Evolutionary conservation across 2,329 filamentous ascomycete species (phyloP).

Genomic region (Calonectria pteridis): DNA sequence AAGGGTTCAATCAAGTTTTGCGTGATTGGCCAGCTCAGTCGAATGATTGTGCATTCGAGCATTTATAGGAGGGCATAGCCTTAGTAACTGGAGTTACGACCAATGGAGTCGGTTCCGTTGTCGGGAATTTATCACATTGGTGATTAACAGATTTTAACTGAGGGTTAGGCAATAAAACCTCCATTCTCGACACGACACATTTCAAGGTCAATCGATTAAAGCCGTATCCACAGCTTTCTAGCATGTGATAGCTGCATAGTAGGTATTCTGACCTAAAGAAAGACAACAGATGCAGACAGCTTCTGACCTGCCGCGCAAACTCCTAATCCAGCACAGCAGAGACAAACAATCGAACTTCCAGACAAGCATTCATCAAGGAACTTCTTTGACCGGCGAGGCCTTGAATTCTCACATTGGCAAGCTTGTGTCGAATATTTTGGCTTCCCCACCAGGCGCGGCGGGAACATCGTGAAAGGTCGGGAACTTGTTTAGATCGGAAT

Average conservation of each 20-base stretch:
- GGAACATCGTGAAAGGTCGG: neutral
- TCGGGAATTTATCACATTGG: too few species aligned
- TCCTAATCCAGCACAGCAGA: too few species aligned
- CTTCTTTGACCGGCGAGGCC: neutral
- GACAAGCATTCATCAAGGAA: neutral
- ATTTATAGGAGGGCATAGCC: neutral
- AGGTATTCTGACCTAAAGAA: neutral
- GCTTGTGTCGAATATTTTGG: too few species aligned
- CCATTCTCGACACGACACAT: neutral
- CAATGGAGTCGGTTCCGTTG: neutral
- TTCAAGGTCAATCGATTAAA: neutral
- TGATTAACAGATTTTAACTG: too few species aligned
- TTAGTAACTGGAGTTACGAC: neutral
- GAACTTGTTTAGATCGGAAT: neutral
- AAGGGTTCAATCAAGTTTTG: neutral
- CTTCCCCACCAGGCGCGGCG: neutral
- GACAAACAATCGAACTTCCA: neutral
- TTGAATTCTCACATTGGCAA: neutral
- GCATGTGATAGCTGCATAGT: too few species aligned
- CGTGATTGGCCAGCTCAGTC: neutral
- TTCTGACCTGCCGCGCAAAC: neutral
- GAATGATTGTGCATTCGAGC: neutral
- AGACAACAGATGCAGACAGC: neutral
- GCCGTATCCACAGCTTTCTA: neutral
- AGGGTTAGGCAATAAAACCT: too few species aligned